Evolutionary conservation across 495 filamentous ascomycete genomes (phyloP), one percentile per base, ranked within the genome.

Genomic region (Lindgomyces ingoldianus): DNA sequence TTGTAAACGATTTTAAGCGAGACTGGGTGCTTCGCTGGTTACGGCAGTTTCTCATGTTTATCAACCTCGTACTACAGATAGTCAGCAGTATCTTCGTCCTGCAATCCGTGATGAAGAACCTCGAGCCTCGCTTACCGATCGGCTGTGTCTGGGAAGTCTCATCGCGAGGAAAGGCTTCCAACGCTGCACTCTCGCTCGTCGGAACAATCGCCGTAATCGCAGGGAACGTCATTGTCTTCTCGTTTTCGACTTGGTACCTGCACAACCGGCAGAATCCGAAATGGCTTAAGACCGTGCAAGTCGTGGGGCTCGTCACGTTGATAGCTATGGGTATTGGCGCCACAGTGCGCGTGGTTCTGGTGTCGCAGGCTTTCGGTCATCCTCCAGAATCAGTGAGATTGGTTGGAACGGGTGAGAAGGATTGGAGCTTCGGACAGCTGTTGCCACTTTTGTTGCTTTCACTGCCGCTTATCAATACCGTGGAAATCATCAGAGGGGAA

Each of bases 11-110:
- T 67, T 85, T 85, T 75, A 81, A 80, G 65, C 72, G 84, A 44
- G 84, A 86, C 70, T 83, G 82, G 82, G 83, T 86, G 0, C 65
- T 86, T 52, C 72, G 84, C 33, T 86, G 83, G 84, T 72, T 86
- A 73, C 74, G 84, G 6, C 82, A 86, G 69, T 60, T 79, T 16
- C 74, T 85, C 70, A 85, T 86, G 81, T 79, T 85, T 65, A 77
- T 79, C 57, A 86, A 84, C 74, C 67, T 86, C 21, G 74, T 74
- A 3, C 77, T 86, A 27, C 77, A 74, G 4, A 74, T 74, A 57
- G 71, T 81, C 1, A 79, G 74, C 39, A 83, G 84, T 6, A 73
- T 82, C 19, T 81, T 79, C 62, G 73, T 85, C 24, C 69, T 85
- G 42, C 71, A 75, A 59, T 73, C 73, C 46, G 80, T 81, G 42